phyloP scores from a whole-genome alignment of 1,139 yeast species.

The Candida neerlandica region DNA sequence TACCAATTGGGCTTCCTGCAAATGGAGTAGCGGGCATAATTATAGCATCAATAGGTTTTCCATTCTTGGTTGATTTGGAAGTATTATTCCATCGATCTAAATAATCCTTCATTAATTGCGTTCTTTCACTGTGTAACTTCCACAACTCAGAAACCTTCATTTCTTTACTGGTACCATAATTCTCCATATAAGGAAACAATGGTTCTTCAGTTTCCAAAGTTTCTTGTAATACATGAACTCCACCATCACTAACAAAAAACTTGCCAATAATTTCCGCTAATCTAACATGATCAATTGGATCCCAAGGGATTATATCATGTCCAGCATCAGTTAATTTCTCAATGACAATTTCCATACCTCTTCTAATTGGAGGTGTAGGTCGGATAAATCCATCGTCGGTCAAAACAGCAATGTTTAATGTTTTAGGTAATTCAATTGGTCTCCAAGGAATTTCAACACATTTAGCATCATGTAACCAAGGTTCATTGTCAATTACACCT shows the following conservation, averaged over 20 bases:
- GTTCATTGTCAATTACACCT: slow-evolving; percentile 58
- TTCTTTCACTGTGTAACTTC: slow-evolving; percentile 41
- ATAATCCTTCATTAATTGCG: slow-evolving; percentile 33
- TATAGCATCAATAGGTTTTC: slow-evolving; percentile 50
- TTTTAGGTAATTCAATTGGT: slow-evolving; percentile 44
- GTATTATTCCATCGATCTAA: slow-evolving; percentile 42
- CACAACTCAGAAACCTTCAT: slow-evolving; percentile 43
- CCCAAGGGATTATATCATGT: slow-evolving; percentile 44
- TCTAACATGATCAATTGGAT: slow-evolving; percentile 39
- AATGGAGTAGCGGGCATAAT: slow-evolving; percentile 51
- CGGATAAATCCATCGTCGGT: slow-evolving; percentile 40
- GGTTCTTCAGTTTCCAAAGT: slow-evolving; percentile 50
- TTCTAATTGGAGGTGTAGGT: slow-evolving; percentile 58
- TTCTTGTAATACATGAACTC: slow-evolving; percentile 33
- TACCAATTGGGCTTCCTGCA: slow-evolving; percentile 47
- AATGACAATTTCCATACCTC: slow-evolving; percentile 33
- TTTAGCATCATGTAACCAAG: slow-evolving; percentile 66
- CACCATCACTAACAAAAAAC: slow-evolving; percentile 52
- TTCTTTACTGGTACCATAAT: slow-evolving; percentile 32
- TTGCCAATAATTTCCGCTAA: slow-evolving; percentile 39
- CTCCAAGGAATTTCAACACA: slow-evolving; percentile 66
- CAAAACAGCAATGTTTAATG: slow-evolving; percentile 38
- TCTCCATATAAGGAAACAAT: slow-evolving; percentile 36
- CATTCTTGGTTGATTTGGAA: slow-evolving; percentile 30
- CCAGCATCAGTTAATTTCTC: slow-evolving; percentile 32